These are phyloP conservation scores for Somion occarium DNA, from an alignment of 1,284 basidiomycete genomes.

Conservation along the genomic window DNA sequence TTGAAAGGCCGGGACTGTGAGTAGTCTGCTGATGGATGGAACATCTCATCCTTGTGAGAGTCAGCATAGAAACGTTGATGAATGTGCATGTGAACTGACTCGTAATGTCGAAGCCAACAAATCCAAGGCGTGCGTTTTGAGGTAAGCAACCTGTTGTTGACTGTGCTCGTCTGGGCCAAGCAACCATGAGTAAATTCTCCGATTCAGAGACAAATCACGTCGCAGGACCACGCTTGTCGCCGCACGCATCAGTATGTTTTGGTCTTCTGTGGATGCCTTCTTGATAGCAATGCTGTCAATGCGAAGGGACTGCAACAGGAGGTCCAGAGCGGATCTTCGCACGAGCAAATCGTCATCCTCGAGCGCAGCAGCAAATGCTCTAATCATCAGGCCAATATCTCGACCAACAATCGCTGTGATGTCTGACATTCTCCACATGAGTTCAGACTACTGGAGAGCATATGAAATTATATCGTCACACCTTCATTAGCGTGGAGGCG, in stretches of 20 bases:
- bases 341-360: slow-evolving; percentile 90
- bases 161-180: slow-evolving; percentile 77
- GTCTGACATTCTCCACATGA: slow-evolving; percentile 39
- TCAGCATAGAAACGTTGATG: slow-evolving; percentile 1
- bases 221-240: slow-evolving; percentile 83
- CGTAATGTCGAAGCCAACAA: slow-evolving; percentile 67
- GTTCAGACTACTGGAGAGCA: slow-evolving; percentile 8
- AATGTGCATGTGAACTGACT: slow-evolving; percentile 33
- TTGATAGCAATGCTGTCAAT: slow-evolving; percentile 69
- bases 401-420: slow-evolving; percentile 72
- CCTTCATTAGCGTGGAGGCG: slow-evolving; percentile 66
- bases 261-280: slow-evolving; percentile 62
- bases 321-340: slow-evolving; percentile 76
- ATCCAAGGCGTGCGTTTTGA: slow-evolving; percentile 64
- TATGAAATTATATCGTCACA: slow-evolving; percentile 25
- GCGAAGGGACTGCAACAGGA: slow-evolving; percentile 71
- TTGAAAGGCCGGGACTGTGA: slow-evolving; percentile 86
- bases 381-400: slow-evolving; percentile 89
- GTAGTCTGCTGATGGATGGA: slow-evolving; percentile 61
- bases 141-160: slow-evolving; percentile 67
- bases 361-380: slow-evolving; percentile 85
- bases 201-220: slow-evolving; percentile 89
- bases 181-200: slow-evolving; percentile 92
- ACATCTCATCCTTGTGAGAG: slow-evolving; percentile 69
- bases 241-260: slow-evolving; percentile 73